Percentiles rank a stretch among this genome's conserved stretches.
These are phyloP conservation scores for Leishmania amazonensis DNA, from an alignment of 208 protist genomes.

Conservation along the genomic window DNA sequence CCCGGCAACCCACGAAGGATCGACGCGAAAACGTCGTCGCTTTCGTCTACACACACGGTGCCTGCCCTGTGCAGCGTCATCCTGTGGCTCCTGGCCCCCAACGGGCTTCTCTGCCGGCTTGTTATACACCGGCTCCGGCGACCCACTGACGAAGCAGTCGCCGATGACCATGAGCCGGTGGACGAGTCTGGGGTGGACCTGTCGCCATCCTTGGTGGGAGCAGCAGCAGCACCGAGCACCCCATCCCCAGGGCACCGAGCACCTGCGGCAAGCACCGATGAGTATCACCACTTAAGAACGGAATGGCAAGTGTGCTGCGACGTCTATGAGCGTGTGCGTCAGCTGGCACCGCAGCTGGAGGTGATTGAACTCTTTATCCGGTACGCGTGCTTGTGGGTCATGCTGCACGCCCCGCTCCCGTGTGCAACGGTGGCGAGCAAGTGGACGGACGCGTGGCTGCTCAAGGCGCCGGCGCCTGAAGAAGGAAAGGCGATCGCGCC, in stretches of 20 bases:
- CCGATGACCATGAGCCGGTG: neutral
- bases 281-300: neutral
- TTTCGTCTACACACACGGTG: constrained; percentile 12
- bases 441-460: constrained; percentile 12
- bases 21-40: neutral
- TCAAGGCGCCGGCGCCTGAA: neutral
- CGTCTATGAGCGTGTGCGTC: constrained; percentile 16
- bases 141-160: neutral
- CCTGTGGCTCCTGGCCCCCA: constrained; percentile 34
- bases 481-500: neutral
- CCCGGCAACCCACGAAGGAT: neutral
- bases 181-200: neutral
- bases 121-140: constrained; percentile 1
- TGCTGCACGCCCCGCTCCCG: constrained; percentile 21
- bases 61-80: constrained; percentile 22
- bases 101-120: constrained; percentile 23
- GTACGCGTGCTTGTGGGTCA: constrained; percentile 19
- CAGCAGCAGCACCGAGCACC: neutral
- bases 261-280: neutral
- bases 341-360: constrained; percentile 13
- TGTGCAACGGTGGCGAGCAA: neutral
- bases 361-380: constrained; percentile 21
- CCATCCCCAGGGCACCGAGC: neutral
- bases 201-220: neutral
- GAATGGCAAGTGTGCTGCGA: neutral